Conservation (phyloP, 805 yeast genomes). For the Maudiozyma saulgeensis region DNA sequence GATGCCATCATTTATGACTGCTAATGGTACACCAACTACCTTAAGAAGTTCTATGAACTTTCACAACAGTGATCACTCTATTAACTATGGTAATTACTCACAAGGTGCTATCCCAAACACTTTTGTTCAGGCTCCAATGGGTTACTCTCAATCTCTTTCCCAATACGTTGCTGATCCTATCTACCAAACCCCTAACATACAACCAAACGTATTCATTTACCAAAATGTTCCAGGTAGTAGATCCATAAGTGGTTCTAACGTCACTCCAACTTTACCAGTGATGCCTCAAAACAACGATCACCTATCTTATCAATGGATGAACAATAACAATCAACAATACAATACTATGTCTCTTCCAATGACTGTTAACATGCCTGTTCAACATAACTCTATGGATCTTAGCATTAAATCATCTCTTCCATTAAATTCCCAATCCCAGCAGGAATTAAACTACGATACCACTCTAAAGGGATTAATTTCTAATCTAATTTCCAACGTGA, state of each 20-base stretch:
- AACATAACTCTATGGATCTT: background rate
- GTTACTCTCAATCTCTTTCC: background rate
- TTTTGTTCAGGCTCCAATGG: background rate
- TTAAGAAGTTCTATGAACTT: background rate
- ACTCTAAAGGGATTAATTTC: background rate
- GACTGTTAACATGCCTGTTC: background rate
- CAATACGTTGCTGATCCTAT: constrained; percentile 1
- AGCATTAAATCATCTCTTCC: background rate
- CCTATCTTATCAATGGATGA: background rate
- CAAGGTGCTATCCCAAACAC: background rate
- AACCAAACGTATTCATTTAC: background rate
- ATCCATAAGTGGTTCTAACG: background rate
- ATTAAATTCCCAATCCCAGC: background rate
- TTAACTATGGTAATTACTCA: background rate
- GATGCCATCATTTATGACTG: background rate
- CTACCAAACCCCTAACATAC: constrained; percentile 1
- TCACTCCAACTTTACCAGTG: background rate
- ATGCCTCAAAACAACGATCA: constrained; percentile 1
- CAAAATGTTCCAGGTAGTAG: constrained; percentile 1
- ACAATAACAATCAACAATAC: background rate
- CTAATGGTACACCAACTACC: background rate
- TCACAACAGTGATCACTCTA: background rate
- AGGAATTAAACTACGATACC: background rate
- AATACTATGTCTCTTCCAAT: background rate
- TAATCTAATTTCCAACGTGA: background rate